phyloP scores from a whole-genome alignment of 768 basidiomycete species.

The Tremella yokohamensis region DNA sequence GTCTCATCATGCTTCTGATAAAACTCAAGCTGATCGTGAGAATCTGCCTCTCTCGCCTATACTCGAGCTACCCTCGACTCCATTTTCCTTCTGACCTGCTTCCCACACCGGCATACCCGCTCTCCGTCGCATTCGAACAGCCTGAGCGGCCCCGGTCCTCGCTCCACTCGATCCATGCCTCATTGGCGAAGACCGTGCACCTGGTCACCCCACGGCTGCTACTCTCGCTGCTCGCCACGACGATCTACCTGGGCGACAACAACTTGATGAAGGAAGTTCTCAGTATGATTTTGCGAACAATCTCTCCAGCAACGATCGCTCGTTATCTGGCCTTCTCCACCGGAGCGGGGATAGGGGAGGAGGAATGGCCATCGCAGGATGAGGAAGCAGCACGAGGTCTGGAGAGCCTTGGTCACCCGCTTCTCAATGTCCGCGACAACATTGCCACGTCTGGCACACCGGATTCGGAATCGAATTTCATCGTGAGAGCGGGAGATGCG shows the following conservation, averaged over 20 bases:
- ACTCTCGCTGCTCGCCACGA: constrained; percentile 78
- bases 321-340: constrained; percentile 78
- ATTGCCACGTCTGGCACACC: not conserved
- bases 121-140: constrained; percentile 54
- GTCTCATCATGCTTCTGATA: constrained; percentile 38
- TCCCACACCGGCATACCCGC: constrained; percentile 65
- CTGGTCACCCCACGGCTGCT: constrained; percentile 76
- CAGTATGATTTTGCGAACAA: constrained; percentile 64
- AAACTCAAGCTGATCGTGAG: constrained; percentile 52
- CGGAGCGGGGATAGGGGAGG: constrained; percentile 62
- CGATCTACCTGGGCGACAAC: constrained; percentile 79
- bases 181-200: constrained; percentile 60
- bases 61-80: constrained; percentile 77
- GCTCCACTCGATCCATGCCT: constrained; percentile 32
- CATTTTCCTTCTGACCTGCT: constrained; percentile 64
- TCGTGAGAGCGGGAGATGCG: no score
- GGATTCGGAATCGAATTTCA: no score
- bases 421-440: not conserved
- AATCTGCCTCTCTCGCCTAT: constrained; percentile 78
- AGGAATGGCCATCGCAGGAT: constrained; percentile 55
- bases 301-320: constrained; percentile 72
- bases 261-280: constrained; percentile 71
- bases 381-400: constrained; percentile 30
- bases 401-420: constrained; percentile 7
- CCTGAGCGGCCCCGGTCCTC: constrained; percentile 53